A percentile compares a stretch with the other conserved stretches of the same genome.
These are phyloP conservation scores for Coleophoma cylindrospora DNA, from an alignment of 2,329 filamentous ascomycete species.

Conservation along the genomic window DNA sequence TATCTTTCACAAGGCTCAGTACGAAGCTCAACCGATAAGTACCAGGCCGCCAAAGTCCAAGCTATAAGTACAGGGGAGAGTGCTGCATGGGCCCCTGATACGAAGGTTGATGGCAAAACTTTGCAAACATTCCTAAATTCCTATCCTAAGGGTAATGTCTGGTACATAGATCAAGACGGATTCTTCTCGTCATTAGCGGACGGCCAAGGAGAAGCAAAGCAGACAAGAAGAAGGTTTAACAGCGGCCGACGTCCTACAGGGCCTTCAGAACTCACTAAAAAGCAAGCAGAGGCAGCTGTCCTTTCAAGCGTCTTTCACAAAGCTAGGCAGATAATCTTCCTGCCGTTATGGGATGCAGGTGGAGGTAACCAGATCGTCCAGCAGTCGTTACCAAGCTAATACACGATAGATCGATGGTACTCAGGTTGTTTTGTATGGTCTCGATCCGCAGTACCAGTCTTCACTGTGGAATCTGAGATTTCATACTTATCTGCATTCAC, in stretches of 20 bases:
- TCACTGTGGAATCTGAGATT: slow-evolving; percentile 19
- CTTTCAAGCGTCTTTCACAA: slow-evolving; percentile 20
- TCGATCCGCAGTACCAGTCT: slow-evolving; percentile 15
- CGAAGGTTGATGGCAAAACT: slow-evolving; percentile 15
- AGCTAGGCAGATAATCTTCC: slow-evolving; percentile 23
- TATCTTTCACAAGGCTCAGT: slow-evolving; percentile 9
- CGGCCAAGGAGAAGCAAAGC: slow-evolving; percentile 5
- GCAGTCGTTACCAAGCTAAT: not conserved
- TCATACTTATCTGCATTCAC: slow-evolving; percentile 19
- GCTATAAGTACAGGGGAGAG: slow-evolving; percentile 16
- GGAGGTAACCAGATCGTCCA: slow-evolving; percentile 11
- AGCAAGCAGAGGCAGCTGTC: slow-evolving; percentile 18
- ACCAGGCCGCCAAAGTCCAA: slow-evolving; percentile 19
- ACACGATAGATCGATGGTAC: slow-evolving; percentile 18
- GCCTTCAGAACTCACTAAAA: slow-evolving; percentile 9
- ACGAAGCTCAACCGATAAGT: slow-evolving; percentile 12
- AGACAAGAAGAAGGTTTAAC: slow-evolving; percentile 1
- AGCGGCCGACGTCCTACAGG: slow-evolving; percentile 8
- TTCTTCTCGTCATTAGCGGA: slow-evolving; percentile 25
- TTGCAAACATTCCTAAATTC: slow-evolving; percentile 18
- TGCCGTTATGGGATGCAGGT: slow-evolving; percentile 24
- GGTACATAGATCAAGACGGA: slow-evolving; percentile 23
- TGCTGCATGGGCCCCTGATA: slow-evolving; percentile 13
- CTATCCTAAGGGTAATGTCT: slow-evolving; percentile 25
- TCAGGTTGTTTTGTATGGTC: slow-evolving; percentile 21